Evolutionary conservation across 2,329 filamentous ascomycete species (phyloP).

Genomic region (Fusarium nelsonii): DNA sequence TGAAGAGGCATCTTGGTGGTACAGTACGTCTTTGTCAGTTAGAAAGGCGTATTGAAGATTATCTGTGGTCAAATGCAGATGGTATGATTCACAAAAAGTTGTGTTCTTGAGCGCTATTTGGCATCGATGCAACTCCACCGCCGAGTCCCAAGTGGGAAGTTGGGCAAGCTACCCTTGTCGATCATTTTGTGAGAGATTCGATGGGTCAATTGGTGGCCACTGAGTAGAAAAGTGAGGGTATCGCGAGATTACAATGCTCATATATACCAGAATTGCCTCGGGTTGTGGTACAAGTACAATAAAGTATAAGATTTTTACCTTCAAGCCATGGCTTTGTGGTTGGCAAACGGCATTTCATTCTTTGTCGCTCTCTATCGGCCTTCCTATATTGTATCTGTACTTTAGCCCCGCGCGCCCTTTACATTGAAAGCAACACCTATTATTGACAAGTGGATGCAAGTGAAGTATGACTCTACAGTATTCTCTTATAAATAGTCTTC

Average conservation of each 20-base stretch:
- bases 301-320: not conserved
- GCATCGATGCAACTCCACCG: slow-evolving; percentile 18
- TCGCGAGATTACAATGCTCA: not conserved
- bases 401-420: slow-evolving; percentile 37
- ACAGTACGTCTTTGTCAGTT: not conserved
- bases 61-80: not conserved
- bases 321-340: not conserved
- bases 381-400: not conserved
- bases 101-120: slow-evolving; percentile 4
- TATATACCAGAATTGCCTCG: no score
- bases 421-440: slow-evolving; percentile 24
- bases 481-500: slow-evolving; percentile 6
- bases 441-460: slow-evolving; percentile 3
- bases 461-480: not conserved
- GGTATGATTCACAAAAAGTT: not conserved
- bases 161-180: slow-evolving; percentile 13
- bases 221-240: not conserved
- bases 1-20: slow-evolving; percentile 41
- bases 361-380: not conserved
- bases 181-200: slow-evolving; percentile 6
- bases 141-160: slow-evolving; percentile 17
- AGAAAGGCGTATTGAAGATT: not conserved
- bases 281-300: not conserved
- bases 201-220: not conserved
- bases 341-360: not conserved